Conservation (phyloP, 176 grass and related monocot genomes). For the Bothriochloa decipiens region DNA sequence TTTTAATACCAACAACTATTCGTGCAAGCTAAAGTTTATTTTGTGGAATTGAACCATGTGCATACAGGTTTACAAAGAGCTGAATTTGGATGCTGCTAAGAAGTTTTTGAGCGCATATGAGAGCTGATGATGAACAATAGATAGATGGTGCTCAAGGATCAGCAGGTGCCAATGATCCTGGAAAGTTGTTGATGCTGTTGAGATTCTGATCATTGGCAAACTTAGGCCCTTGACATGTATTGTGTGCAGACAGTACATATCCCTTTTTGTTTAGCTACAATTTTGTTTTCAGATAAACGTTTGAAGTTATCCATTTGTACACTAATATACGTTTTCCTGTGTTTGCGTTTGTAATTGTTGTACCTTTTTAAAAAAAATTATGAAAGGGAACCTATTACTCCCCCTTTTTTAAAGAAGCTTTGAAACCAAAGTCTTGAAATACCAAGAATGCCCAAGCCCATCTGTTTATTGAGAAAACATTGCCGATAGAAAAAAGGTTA, state of each 20-base stretch:
- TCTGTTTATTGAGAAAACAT: too few species aligned
- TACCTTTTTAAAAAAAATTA: too few species aligned
- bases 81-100: conserved; percentile 69
- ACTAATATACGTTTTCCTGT: not conserved
- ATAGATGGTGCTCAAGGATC: conserved; percentile 5
- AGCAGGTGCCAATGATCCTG: not conserved
- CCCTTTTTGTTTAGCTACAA: not conserved
- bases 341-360: not conserved
- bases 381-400: too few species aligned
- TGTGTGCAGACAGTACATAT: not conserved
- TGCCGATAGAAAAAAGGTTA: too few species aligned
- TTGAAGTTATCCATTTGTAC: not conserved
- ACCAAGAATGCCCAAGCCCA: too few species aligned
- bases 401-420: too few species aligned
- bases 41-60: conserved; percentile 9
- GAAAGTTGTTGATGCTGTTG: not conserved
- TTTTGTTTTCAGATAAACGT: not conserved
- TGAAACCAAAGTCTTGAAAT: too few species aligned
- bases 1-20: not conserved
- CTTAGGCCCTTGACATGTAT: not conserved
- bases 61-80: conserved; percentile 78
- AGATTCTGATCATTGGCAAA: not conserved
- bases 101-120: conserved; percentile 60
- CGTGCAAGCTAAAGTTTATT: not conserved
- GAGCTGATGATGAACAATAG: conserved; percentile 37